Conservation (phyloP, 1,139 yeast genomes). For the Kazachstania sp. region DNA sequence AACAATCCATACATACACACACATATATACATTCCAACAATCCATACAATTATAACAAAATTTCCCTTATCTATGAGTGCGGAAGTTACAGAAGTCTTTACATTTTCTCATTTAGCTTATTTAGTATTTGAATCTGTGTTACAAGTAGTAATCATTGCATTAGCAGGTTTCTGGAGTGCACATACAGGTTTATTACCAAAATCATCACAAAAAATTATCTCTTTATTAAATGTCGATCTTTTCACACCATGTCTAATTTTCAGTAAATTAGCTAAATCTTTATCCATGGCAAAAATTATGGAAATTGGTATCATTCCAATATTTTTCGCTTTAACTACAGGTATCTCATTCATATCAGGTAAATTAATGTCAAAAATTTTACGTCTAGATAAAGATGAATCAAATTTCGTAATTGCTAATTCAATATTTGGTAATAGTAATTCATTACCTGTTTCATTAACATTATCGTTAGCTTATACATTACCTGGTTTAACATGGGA, state of each 20-base stretch:
- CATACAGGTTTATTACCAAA: conserved; percentile 49
- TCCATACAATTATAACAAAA: too few relatives aligned
- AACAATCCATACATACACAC: too few relatives aligned
- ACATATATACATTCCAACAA: too few relatives aligned
- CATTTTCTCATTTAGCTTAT: conserved; percentile 36
- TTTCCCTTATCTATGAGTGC: not conserved
- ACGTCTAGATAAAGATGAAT: conserved; percentile 50
- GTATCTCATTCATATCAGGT: conserved; percentile 50
- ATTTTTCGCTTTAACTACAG: conserved; percentile 53
- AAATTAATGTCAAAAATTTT: conserved; percentile 39
- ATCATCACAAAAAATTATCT: conserved; percentile 53
- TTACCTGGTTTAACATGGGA: conserved; percentile 70
- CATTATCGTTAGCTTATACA: conserved; percentile 60
- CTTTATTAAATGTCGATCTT: conserved; percentile 58
- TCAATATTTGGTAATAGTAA: conserved; percentile 77
- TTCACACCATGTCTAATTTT: conserved; percentile 75
- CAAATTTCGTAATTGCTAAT: conserved; percentile 73
- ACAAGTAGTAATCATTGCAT: conserved; percentile 60
- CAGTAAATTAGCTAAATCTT: conserved; percentile 60
- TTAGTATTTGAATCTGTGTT: conserved; percentile 66
- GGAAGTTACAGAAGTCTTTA: conserved; percentile 4
- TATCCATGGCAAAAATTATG: conserved; percentile 52
- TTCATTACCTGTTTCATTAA: conserved; percentile 66
- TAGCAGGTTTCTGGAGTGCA: conserved; percentile 65
- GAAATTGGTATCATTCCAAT: conserved; percentile 62